Percentiles rank a stretch among this genome's conserved stretches.
Conservation (phyloP, 2,329 filamentous ascomycete genomes). For the Alternaria longipes region DNA sequence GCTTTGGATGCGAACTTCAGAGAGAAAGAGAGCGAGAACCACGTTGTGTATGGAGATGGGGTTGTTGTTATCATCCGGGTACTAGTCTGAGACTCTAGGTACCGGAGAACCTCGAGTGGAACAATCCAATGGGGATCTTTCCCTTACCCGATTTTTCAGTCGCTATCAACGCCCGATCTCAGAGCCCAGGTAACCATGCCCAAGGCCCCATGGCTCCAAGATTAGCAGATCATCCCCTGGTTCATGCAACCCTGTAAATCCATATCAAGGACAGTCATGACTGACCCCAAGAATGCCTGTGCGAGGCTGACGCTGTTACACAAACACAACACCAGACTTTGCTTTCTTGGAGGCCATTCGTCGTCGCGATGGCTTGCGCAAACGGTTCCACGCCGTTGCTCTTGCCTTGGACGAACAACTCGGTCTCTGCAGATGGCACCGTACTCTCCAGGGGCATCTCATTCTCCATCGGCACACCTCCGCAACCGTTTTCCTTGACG, state of each 20-base stretch:
- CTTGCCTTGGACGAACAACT: slow-evolving; percentile 29
- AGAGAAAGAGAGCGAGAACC: background rate
- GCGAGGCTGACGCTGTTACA: background rate
- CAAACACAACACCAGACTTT: slow-evolving; percentile 2
- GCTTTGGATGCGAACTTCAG: background rate
- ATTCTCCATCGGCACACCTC: slow-evolving; percentile 26
- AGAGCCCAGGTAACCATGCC: slow-evolving; percentile 19
- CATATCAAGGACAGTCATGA: slow-evolving; percentile 12
- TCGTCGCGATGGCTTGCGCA: slow-evolving; percentile 24
- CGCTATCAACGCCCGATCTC: slow-evolving; percentile 17
- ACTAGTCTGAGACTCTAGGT: slow-evolving; percentile 10
- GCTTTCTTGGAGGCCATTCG: background rate
- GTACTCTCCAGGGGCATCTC: slow-evolving; percentile 28
- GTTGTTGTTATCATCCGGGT: background rate
- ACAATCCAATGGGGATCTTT: slow-evolving; percentile 8
- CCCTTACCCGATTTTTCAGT: slow-evolving; percentile 3
- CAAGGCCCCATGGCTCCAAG: background rate
- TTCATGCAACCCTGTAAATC: slow-evolving; percentile 13
- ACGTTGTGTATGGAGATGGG: background rate
- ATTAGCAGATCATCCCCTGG: slow-evolving; percentile 16
- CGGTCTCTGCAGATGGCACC: slow-evolving; percentile 22
- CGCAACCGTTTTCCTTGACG: slow-evolving; percentile 27
- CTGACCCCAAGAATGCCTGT: background rate
- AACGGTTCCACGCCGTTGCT: slow-evolving; percentile 29
- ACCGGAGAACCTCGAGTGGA: background rate